These are phyloP conservation scores for Cyclocybe cylindracea DNA, from an alignment of 768 basidiomycete species.

Conservation along the genomic window DNA sequence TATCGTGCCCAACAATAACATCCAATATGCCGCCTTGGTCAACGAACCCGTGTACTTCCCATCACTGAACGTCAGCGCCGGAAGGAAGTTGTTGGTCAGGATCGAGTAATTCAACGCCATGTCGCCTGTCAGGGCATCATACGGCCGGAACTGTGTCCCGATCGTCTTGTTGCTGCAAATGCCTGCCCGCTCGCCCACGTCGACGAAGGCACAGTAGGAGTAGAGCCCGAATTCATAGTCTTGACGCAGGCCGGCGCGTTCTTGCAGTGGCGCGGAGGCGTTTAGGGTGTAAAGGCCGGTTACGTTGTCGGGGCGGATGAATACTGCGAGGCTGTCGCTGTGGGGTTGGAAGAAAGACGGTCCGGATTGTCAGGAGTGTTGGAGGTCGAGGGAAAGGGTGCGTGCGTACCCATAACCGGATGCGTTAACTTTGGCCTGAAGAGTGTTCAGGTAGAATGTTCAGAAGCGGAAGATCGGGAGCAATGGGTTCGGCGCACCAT, in stretches of 20 bases:
- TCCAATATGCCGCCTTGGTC: conserved; percentile 73
- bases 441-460: conserved; percentile 5
- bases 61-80: conserved; percentile 38
- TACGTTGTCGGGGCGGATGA: conserved; percentile 51
- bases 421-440: conserved; percentile 67
- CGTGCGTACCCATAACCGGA: conserved; percentile 66
- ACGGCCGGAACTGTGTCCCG: conserved; percentile 66
- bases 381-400: neutral
- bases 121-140: conserved; percentile 61
- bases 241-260: conserved; percentile 61
- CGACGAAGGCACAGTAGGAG: conserved; percentile 63
- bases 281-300: conserved; percentile 67
- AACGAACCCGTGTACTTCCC: conserved; percentile 57
- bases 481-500: conserved; percentile 52
- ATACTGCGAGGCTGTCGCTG: conserved; percentile 41
- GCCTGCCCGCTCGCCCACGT: conserved; percentile 58
- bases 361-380: neutral
- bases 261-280: conserved; percentile 59
- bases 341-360: neutral
- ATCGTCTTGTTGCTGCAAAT: conserved; percentile 63
- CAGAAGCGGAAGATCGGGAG: neutral
- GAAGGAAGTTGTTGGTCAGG: conserved; percentile 47
- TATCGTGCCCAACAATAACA: conserved; percentile 72
- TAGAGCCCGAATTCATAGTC: conserved; percentile 82
- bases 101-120: conserved; percentile 65